phyloP scores from a whole-genome alignment of 1,139 yeast species.

The Pichia sp. region DNA sequence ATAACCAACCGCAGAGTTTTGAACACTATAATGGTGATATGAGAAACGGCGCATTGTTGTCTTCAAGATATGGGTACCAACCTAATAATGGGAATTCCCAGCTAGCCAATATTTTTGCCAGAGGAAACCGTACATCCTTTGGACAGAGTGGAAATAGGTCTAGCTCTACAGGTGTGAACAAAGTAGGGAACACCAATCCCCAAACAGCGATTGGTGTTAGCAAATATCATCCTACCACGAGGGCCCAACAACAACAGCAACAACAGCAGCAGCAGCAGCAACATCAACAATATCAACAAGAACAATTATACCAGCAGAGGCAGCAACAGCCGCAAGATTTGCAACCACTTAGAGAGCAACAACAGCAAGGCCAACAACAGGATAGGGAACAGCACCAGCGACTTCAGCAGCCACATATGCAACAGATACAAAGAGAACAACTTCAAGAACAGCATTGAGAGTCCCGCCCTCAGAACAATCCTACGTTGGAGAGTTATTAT shows the following conservation, averaged over 20 bases:
- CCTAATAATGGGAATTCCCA: background rate
- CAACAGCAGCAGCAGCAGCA: slow-evolving; percentile 1
- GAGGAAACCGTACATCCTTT: slow-evolving; percentile 8
- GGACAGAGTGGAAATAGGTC: slow-evolving; percentile 7
- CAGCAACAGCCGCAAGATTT: background rate
- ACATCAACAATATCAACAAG: background rate
- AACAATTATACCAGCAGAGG: background rate
- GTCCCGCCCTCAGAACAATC: no score
- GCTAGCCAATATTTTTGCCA: slow-evolving; percentile 3
- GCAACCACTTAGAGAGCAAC: slow-evolving; percentile 1
- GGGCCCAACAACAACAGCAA: slow-evolving; percentile 22
- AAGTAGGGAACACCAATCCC: no score
- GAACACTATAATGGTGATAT: background rate
- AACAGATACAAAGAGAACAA: no score
- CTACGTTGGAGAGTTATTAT: no score
- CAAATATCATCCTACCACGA: slow-evolving; percentile 20
- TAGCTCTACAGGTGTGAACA: no score
- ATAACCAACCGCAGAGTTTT: background rate
- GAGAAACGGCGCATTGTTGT: slow-evolving; percentile 2
- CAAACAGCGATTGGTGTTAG: no score
- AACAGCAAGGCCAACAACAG: background rate
- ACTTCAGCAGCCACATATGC: background rate
- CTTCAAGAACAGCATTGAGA: no score
- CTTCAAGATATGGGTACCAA: slow-evolving; percentile 9
- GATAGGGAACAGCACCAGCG: background rate